Evolutionary conservation across 1,284 basidiomycete genomes (phyloP).

Genomic region (Apiotrichum veenhuisii): DNA sequence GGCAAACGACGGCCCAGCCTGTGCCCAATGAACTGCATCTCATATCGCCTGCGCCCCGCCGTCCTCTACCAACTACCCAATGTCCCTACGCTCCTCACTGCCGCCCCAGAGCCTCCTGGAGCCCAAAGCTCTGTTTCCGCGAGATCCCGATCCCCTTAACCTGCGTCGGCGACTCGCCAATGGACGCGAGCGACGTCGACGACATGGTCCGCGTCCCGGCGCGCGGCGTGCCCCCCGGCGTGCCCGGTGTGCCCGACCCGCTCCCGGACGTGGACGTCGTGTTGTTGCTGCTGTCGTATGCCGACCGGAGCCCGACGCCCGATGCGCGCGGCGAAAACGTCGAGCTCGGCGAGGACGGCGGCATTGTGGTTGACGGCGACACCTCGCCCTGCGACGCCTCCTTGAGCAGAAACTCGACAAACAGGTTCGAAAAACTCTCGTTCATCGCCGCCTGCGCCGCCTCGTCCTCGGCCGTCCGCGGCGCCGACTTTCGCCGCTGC

Average conservation of each 20-base stretch:
- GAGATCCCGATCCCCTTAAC: background rate
- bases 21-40: no score
- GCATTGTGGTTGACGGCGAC: background rate
- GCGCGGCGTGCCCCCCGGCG: background rate
- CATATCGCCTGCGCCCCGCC: no score
- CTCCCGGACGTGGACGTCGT: constrained; percentile 5
- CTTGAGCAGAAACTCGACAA: constrained; percentile 92
- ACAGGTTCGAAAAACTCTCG: constrained; percentile 81
- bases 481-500: constrained; percentile 61
- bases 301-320: background rate
- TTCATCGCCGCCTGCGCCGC: constrained; percentile 48
- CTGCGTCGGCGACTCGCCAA: background rate
- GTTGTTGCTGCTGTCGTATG: no score
- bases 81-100: background rate
- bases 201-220: background rate
- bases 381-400: constrained; percentile 60
- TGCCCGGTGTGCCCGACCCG: constrained; percentile 4
- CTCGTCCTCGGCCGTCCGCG: constrained; percentile 42
- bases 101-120: constrained; percentile 14
- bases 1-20: no score
- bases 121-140: constrained; percentile 14
- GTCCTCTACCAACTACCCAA: no score
- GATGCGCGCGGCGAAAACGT: background rate
- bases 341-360: background rate
- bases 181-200: background rate